These are phyloP conservation scores for Colletotrichum noveboracense DNA, from an alignment of 2,329 filamentous ascomycete genomes.

Conservation along the genomic window DNA sequence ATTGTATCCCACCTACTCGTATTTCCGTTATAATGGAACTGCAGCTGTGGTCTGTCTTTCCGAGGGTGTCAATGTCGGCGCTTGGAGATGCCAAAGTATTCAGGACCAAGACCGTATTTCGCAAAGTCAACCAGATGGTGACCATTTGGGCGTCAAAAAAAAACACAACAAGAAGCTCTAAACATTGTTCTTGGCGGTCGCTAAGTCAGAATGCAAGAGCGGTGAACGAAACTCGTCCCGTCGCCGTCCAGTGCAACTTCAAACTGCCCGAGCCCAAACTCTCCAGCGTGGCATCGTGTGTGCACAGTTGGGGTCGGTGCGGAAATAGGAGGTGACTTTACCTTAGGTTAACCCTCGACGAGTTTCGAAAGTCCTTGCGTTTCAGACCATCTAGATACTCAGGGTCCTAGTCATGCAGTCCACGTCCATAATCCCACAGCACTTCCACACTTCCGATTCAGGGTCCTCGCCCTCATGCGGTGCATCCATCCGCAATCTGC, in stretches of 20 bases:
- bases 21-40: neutral
- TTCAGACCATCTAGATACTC: constrained; percentile 16
- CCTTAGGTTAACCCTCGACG: neutral
- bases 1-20: neutral
- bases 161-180: neutral
- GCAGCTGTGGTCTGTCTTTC: neutral
- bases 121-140: neutral
- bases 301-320: neutral
- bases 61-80: neutral
- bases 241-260: neutral
- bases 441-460: neutral
- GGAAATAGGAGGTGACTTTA: neutral
- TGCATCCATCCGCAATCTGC: neutral
- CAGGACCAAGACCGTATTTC: neutral
- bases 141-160: neutral
- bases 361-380: constrained; percentile 11
- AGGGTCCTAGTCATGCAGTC: constrained; percentile 19
- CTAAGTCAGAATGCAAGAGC: neutral
- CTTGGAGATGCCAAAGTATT: neutral
- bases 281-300: neutral
- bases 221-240: neutral
- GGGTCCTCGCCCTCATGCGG: constrained; percentile 11
- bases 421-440: neutral
- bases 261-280: neutral
- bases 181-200: neutral